These are phyloP conservation scores for Aspergillus bridgeri DNA, from an alignment of 495 filamentous ascomycete species.

Conservation along the genomic window DNA sequence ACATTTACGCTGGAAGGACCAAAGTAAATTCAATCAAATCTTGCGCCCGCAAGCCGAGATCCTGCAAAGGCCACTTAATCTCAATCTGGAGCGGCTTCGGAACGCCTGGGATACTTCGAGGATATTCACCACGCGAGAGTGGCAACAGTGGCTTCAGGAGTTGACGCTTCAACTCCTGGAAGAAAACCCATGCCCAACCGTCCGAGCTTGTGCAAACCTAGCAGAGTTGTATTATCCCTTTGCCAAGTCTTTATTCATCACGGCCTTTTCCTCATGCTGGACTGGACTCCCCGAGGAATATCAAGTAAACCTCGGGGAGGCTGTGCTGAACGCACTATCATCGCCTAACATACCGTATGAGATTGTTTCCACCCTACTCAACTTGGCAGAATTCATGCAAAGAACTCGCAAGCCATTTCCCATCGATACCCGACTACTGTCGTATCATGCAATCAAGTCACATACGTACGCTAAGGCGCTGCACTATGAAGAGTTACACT, in stretches of 20 bases:
- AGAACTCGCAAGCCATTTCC: conserved; percentile 97
- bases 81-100: conserved; percentile 95
- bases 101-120: conserved; percentile 95
- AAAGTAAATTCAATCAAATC: conserved; percentile 70
- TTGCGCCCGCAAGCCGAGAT: conserved; percentile 78
- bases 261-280: conserved; percentile 98
- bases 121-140: conserved; percentile 94
- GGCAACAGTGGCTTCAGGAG: conserved; percentile 97
- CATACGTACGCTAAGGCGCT: conserved; percentile 99
- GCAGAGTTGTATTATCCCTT: conserved; percentile 87
- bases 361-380: conserved; percentile 88
- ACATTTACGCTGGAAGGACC: conserved; percentile 83
- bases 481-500: conserved; percentile 99
- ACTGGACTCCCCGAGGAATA: conserved; percentile 94
- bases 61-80: conserved; percentile 84
- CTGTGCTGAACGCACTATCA: conserved; percentile 90
- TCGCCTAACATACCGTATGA: conserved; percentile 92
- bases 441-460: conserved; percentile 88
- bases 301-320: conserved; percentile 87
- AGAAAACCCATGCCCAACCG: conserved; percentile 90
- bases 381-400: conserved; percentile 98
- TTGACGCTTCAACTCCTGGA: conserved; percentile 96
- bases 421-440: conserved; percentile 89
- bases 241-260: conserved; percentile 90
- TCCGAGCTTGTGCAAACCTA: conserved; percentile 87